Evolutionary conservation across 108 stramenopile species (phyloP).

Genomic region (Asterionellopsis glacialis): DNA sequence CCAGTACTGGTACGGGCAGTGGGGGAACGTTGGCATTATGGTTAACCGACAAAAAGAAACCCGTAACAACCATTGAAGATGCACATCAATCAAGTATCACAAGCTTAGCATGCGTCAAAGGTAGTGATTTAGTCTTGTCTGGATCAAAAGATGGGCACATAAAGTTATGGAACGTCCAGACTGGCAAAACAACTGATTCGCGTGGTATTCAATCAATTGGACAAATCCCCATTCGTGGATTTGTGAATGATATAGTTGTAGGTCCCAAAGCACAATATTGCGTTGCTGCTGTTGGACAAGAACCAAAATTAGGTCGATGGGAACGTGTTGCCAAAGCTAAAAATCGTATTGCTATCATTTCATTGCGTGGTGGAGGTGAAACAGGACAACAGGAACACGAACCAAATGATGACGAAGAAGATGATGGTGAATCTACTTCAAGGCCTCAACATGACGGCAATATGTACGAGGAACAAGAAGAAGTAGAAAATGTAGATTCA

Average conservation of each 20-base stretch:
- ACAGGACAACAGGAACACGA: too few relatives aligned
- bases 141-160: constrained; percentile 88
- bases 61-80: constrained; percentile 49
- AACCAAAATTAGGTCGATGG: constrained; percentile 86
- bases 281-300: constrained; percentile 81
- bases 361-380: constrained; percentile 34
- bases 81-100: constrained; percentile 58
- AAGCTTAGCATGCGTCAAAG: constrained; percentile 39
- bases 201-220: constrained; percentile 51
- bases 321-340: constrained; percentile 72
- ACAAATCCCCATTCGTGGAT: constrained; percentile 63
- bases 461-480: too few relatives aligned
- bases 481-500: too few relatives aligned
- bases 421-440: too few relatives aligned
- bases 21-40: constrained; percentile 86
- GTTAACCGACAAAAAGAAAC: constrained; percentile 91
- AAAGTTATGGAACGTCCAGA: constrained; percentile 75
- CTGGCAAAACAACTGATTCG: constrained; percentile 39
- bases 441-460: too few relatives aligned
- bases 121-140: constrained; percentile 74
- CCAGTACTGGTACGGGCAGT: constrained; percentile 2
- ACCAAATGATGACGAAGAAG: too few relatives aligned
- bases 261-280: constrained; percentile 77
- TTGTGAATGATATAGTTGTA: constrained; percentile 77
- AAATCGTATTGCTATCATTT: constrained; percentile 77